Evolutionary conservation across 225 moss, liverwort and hornwort species (phyloP), one percentile per base, ranked within the genome.

Genomic region (Bryoerythrophyllum caledonicum): DNA sequence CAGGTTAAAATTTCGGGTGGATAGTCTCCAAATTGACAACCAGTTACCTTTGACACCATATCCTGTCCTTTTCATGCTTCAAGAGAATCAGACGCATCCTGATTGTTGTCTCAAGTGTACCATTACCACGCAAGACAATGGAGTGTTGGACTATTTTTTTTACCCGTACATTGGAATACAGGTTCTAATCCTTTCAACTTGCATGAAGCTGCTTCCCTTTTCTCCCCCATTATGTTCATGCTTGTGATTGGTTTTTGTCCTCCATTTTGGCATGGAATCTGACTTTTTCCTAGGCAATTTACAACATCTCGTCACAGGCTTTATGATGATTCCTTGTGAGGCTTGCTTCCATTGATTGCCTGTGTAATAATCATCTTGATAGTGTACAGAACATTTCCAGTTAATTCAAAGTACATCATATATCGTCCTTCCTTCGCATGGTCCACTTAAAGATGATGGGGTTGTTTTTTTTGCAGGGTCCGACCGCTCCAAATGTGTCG

Each of bases 131-230:
- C 90, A 91, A 72, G 93, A 97, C 75, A 90, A 89, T 46, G 92
- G 91, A 56, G 75, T 89, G 68, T 70, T 90, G 76, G 97, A 93
- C 82, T 85, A 85, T 56, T 83, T 86, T 65, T 91, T 85, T 32
- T 97, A 91, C 80, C 93, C 94, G 23, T 97, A 94, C 76, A 85
- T 97, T 61, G 92, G 94, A 74, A 91, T 97, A 65, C 94, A 92
- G 96, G 96, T 96, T 75, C 58, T 67, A 52, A 41, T 71, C 21
- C 56, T 74, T 55, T 75, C 71, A 34, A 8, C 46, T 65, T 61
- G 58, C 1, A 34, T 70, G 58, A 32, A 53, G 64, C 10, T 44
- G 14, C 6, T 28, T 44, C 13, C 19, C 3, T n/a, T 12, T 51
- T 69, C 44, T 59, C 32, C 17, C 30, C 32, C 10, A 76, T n/a